Percentiles rank a stretch among this genome's conserved stretches.
These are phyloP conservation scores for Lomentospora prolificans DNA, from an alignment of 2,329 filamentous ascomycete species.

Conservation along the genomic window DNA sequence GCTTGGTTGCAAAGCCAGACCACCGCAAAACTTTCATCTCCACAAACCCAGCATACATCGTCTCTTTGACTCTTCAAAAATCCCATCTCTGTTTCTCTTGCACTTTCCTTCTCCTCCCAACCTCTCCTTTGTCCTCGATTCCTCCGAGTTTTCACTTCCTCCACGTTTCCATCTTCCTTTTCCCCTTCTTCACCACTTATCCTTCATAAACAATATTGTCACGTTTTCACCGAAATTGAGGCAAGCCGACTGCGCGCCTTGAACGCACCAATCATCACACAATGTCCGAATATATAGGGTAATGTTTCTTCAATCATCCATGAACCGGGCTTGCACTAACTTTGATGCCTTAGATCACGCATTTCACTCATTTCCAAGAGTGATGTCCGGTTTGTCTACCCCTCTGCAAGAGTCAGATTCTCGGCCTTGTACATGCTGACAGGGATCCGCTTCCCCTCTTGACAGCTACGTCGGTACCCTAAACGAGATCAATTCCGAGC, in stretches of 20 bases:
- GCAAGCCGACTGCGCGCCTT: constrained; percentile 28
- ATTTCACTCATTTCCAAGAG: constrained; percentile 97
- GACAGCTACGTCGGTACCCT: constrained; percentile 86
- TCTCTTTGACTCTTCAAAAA: constrained; percentile 6
- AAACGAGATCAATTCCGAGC: constrained; percentile 96
- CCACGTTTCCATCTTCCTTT: constrained; percentile 15
- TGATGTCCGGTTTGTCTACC: constrained; percentile 71
- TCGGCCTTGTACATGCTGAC: constrained; percentile 4
- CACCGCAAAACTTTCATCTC: constrained; percentile 3
- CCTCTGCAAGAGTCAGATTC: neutral
- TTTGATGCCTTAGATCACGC: constrained; percentile 53
- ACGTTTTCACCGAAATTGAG: constrained; percentile 14
- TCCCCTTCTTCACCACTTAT: constrained; percentile 12
- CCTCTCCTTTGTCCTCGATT: constrained; percentile 5
- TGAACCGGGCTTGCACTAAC: constrained; percentile 17
- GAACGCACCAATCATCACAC: constrained; percentile 25
- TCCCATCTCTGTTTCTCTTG: neutral
- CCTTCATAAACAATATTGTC: too few relatives aligned
- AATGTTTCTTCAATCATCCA: constrained; percentile 11
- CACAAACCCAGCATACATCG: constrained; percentile 3
- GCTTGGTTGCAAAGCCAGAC: neutral
- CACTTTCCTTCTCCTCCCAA: constrained; percentile 5
- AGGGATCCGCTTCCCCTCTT: constrained; percentile 22
- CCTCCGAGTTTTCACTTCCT: constrained; percentile 24
- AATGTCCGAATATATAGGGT: constrained; percentile 56